Base-by-base conservation (phyloP, 192 early-diverging fungal genomes). In the Linderina pennispora region DNA sequence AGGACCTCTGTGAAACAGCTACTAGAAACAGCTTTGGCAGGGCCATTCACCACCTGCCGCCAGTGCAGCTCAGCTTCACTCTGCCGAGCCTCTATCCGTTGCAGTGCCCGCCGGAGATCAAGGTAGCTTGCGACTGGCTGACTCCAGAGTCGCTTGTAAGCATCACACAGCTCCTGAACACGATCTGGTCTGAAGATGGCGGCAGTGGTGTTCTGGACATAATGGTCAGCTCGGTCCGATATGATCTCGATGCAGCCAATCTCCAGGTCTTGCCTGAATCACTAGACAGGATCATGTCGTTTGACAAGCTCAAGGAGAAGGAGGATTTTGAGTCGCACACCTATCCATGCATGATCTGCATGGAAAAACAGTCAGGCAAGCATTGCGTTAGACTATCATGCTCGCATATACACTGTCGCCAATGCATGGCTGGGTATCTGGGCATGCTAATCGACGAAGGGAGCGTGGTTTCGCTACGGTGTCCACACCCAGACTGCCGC, bases 321-420 rank as follows among this genome's bases (percentile, higher is more conserved):
- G 20, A 18, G 23, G 18, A 39, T 16, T 62, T 62, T 42, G 43
- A 45, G 23, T 15, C 43, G 13, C 52, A 36, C 10, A 41, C 45
- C 1, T 49, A 42, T 33, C 15, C 42, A 6, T 62, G 60, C 21
- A 32, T 36, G 2, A 62, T 64, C 4, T 64, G 53, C 40, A 42
- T 56, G 39, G 53, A 64, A 36, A 35, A 47, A 34, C 62, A 64
- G 40, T 42, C 62, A 0, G 62, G 53, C 16, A 31, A 23, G 21
- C 53, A 57, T 35, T 64, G 53, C 17, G 34, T 57, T 7, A 19
- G 46, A 28, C 36, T 64, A 22, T 47, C 35, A n/a, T 64, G 62
- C 45, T 14, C 28, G 1, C 62, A 64, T 10, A 48, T 56, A 1
- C 38, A 36, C 22, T 64, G 53, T 26, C 17, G 24, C 0, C 16